These are phyloP conservation scores for Athelia psychrophila DNA, from an alignment of 1,284 basidiomycete species.

Conservation along the genomic window DNA sequence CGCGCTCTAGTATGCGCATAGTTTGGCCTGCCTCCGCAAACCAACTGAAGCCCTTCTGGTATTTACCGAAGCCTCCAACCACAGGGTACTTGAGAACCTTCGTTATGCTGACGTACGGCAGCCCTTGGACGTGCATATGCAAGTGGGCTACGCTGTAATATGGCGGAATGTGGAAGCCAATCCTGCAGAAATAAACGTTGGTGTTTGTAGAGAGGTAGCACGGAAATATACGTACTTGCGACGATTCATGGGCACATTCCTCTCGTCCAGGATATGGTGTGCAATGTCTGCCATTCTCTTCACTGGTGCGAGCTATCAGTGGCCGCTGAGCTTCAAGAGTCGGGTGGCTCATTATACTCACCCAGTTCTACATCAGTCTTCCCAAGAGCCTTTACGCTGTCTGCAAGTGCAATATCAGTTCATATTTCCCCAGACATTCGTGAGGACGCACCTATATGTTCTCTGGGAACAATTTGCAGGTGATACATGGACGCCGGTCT, in stretches of 20 bases:
- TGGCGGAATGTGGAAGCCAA: slow-evolving; percentile 86
- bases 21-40: slow-evolving; percentile 70
- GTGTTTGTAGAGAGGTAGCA: slow-evolving; percentile 5
- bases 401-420: slow-evolving; percentile 19
- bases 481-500: slow-evolving; percentile 61
- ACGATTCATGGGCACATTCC: slow-evolving; percentile 33
- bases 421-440: neutral
- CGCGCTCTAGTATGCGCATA: slow-evolving; percentile 57
- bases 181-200: slow-evolving; percentile 31
- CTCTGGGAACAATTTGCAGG: slow-evolving; percentile 62
- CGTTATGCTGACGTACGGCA: slow-evolving; percentile 56
- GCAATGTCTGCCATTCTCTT: slow-evolving; percentile 62
- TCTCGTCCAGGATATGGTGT: slow-evolving; percentile 44
- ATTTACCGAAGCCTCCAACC: slow-evolving; percentile 29
- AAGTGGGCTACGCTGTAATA: slow-evolving; percentile 78
- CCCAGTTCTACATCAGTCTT: slow-evolving; percentile 45
- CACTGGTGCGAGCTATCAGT: slow-evolving; percentile 37
- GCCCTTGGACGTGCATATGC: slow-evolving; percentile 74
- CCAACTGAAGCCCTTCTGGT: slow-evolving; percentile 74
- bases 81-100: slow-evolving; percentile 60
- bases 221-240: slow-evolving; percentile 40
- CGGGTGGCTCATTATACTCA: slow-evolving; percentile 25
- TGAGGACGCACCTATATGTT: slow-evolving; percentile 48
- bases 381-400: slow-evolving; percentile 48
- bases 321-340: slow-evolving; percentile 1